Evolutionary conservation across 2,329 filamentous ascomycete genomes (phyloP), one percentile per base, ranked within the genome.

Genomic region (Claviceps paspali): DNA sequence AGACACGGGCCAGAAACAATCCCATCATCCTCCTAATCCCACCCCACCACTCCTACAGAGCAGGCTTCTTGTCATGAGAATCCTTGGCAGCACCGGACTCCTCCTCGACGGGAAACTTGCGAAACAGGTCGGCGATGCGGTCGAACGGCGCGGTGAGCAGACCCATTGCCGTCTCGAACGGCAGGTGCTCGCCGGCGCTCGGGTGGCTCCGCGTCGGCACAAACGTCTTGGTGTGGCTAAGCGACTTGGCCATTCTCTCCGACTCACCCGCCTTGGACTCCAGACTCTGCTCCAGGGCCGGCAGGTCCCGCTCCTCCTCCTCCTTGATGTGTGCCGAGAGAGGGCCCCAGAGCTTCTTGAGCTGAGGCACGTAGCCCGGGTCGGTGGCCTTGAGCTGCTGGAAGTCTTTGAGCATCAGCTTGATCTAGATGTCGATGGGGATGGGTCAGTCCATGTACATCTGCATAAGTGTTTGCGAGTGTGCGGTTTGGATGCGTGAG

Each of bases 111-210:
- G 68, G 68, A 45, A 73, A 78, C 48, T 65, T 68, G 15, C 64
- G 53, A 43, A 76, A 72, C 6, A 73, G 35, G 49, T 77, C 70
- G 27, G 54, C 55, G 23, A 78, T 42, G 41, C 62, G 64, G 49
- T 77, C 74, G 14, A 77, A 55, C 0, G 73, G 73, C 11, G 72
- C 69, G 0, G 66, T 54, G 50, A 78, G 42, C 17, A 78, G 45
- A 0, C 67, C 70, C 40, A 62, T 62, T 0, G 61, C 67, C 0
- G 65, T 70, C 57, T 76, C 70, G 41, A 73, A 76, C 0, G 66
- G 67, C 3, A 69, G 68, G 26, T 63, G 61, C 41, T 70, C 61
- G 0, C 65, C 65, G 2, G 63, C 60, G n/a, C 47, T 54, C 0
- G 68, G 67, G 48, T 73, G 70, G 26, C 62, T 64, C 18, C 65